Conservation (phyloP, 2,329 filamentous ascomycete species). For the Fulvia fulva region DNA sequence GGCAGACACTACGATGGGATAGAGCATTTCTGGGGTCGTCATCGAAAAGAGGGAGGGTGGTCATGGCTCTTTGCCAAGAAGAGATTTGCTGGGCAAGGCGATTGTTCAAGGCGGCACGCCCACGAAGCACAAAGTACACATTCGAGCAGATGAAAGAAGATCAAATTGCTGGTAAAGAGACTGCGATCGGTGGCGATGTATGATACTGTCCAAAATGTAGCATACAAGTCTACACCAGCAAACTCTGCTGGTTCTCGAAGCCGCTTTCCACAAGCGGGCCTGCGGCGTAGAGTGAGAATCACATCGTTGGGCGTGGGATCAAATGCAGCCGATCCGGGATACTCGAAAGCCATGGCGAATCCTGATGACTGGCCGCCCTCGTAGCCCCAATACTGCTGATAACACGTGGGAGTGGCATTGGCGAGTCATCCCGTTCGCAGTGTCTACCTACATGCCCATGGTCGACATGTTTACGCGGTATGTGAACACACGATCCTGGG, state of each 20-base stretch:
- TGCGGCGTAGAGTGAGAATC: background rate
- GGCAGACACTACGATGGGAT: background rate
- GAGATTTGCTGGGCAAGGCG: background rate
- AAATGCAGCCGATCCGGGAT: too few species aligned
- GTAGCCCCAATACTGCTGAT: too few species aligned
- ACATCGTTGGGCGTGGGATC: too few species aligned
- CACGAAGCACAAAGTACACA: background rate
- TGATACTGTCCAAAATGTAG: background rate
- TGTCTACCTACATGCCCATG: too few species aligned
- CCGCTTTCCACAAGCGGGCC: background rate
- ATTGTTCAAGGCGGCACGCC: background rate
- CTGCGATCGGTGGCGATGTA: background rate
- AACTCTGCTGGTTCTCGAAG: background rate
- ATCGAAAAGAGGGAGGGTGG: background rate
- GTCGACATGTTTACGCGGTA: too few species aligned
- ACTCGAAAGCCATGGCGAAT: too few species aligned
- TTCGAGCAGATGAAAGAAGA: background rate
- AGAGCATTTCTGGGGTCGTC: background rate
- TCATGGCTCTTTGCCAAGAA: background rate
- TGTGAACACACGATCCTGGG: too few species aligned
- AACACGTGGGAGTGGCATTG: too few species aligned
- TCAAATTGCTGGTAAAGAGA: background rate
- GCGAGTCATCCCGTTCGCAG: too few species aligned
- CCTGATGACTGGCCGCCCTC: too few species aligned
- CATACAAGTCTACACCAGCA: background rate